Conservation (phyloP, 306 rosid genomes). For the Heteromeles arbutifolia region DNA sequence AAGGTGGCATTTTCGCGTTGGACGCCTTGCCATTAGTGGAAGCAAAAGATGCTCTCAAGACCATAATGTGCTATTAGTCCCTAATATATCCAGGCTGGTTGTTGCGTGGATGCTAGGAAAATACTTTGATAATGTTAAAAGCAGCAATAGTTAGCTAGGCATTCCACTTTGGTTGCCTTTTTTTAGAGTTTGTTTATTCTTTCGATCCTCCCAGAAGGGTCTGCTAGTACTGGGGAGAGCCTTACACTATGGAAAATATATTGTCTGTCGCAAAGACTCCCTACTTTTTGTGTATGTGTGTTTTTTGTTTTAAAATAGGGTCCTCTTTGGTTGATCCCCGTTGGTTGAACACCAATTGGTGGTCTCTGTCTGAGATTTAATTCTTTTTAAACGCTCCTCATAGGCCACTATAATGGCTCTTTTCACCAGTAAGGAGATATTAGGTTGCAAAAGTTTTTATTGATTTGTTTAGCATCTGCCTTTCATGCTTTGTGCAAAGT, state of each 20-base stretch:
- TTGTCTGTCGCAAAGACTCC: slow-evolving; percentile 17
- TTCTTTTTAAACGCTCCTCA: slow-evolving; percentile 1
- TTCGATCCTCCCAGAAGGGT: slow-evolving; percentile 20
- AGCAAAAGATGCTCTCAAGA: slow-evolving; percentile 11
- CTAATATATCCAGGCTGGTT: background rate
- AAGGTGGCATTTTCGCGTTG: slow-evolving; percentile 14
- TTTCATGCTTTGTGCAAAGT: slow-evolving; percentile 28
- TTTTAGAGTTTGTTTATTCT: background rate
- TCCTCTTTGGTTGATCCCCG: slow-evolving; percentile 18
- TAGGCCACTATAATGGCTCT: slow-evolving; percentile 19
- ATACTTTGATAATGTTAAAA: slow-evolving; percentile 4
- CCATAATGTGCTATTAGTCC: background rate
- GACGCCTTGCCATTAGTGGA: slow-evolving; percentile 36
- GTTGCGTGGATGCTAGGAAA: slow-evolving; percentile 11
- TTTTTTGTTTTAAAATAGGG: slow-evolving; percentile 1
- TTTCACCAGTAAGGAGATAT: slow-evolving; percentile 23
- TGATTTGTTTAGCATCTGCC: slow-evolving; percentile 10
- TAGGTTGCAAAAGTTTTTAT: slow-evolving; percentile 21
- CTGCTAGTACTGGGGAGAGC: background rate
- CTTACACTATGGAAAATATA: background rate
- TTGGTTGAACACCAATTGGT: slow-evolving; percentile 25
- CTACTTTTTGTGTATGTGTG: slow-evolving; percentile 10
- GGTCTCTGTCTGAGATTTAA: slow-evolving; percentile 20
- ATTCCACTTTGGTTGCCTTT: slow-evolving; percentile 25
- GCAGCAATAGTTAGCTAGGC: slow-evolving; percentile 6